phyloP scores from a whole-genome alignment of 768 basidiomycete species.

The Boletus pseudo-olivaceus region DNA sequence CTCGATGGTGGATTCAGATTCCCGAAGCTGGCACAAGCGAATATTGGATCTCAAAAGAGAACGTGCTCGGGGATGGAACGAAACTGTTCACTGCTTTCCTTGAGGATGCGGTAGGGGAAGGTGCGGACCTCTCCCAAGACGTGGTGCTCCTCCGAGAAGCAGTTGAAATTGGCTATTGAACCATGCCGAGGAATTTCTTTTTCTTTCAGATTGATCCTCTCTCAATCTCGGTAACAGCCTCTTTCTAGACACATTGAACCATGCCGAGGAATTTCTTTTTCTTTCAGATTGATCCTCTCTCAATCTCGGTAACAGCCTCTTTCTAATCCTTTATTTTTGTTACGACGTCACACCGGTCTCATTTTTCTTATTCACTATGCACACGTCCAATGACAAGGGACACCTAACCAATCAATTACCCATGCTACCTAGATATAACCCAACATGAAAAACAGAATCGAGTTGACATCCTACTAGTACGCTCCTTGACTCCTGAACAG shows the following conservation, averaged over 20 bases:
- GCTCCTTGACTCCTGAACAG: too few relatives aligned
- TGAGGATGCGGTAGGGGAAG: conserved; percentile 16
- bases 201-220: neutral
- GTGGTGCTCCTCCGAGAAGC: conserved; percentile 26
- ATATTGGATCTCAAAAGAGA: conserved; percentile 31
- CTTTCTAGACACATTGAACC: neutral
- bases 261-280: neutral
- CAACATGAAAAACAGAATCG: too few relatives aligned
- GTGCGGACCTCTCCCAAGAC: conserved; percentile 12
- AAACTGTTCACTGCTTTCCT: conserved; percentile 17
- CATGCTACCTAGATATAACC: too few relatives aligned
- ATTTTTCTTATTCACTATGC: neutral
- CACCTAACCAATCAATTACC: too few relatives aligned
- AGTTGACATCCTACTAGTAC: too few relatives aligned
- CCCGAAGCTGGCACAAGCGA: conserved; percentile 24
- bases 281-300: neutral
- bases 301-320: neutral
- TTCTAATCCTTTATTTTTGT: too few relatives aligned
- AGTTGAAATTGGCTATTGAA: neutral
- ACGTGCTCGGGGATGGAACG: conserved; percentile 17
- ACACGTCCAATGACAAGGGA: neutral
- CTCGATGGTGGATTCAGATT: conserved; percentile 10
- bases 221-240: neutral
- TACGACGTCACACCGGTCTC: neutral
- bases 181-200: neutral